Percentiles rank a stretch among this genome's conserved stretches.
Evolutionary conservation across 768 basidiomycete genomes (phyloP).

Genomic region (Gloeophyllum trabeum): DNA sequence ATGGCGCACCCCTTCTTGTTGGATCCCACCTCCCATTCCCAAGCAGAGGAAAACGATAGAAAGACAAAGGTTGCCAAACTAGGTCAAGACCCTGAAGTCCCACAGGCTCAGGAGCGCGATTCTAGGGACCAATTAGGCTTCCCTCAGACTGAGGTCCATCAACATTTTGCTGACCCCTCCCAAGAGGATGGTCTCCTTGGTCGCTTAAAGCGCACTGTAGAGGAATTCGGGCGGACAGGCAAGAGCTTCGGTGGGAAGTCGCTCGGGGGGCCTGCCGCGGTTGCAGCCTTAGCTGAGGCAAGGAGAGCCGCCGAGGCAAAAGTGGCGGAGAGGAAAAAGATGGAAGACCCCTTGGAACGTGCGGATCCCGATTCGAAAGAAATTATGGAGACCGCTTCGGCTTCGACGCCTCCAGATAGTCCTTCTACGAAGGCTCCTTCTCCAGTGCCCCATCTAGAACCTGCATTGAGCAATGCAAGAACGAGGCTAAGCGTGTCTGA

Average conservation of each 20-base stretch:
- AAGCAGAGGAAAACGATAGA: not conserved
- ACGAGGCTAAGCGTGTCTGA: too few species aligned
- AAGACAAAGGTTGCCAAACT: not conserved
- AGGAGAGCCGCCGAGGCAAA: conserved; percentile 56
- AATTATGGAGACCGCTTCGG: too few species aligned
- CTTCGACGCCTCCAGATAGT: too few species aligned
- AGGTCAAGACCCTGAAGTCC: too few species aligned
- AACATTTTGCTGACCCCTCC: conserved; percentile 3
- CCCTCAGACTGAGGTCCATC: not conserved
- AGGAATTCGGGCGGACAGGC: conserved; percentile 46
- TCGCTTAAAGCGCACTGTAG: conserved; percentile 60
- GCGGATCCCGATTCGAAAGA: too few species aligned
- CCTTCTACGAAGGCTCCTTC: too few species aligned
- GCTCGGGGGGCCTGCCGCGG: conserved; percentile 42
- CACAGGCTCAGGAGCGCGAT: too few species aligned
- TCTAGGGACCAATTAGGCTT: too few species aligned
- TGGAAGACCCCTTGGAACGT: conserved; percentile 29
- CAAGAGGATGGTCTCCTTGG: conserved; percentile 44
- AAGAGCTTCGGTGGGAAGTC: conserved; percentile 50
- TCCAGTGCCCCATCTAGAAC: too few species aligned
- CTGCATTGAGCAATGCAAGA: too few species aligned
- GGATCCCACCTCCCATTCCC: conserved; percentile 1
- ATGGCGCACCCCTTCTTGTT: conserved; percentile 7
- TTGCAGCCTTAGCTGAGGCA: conserved; percentile 54
- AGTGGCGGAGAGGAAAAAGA: conserved; percentile 51